Evolutionary conservation across 257 asterid genomes (phyloP), one percentile per base, ranked within the genome.

Genomic region (Knoxia roxburghii): DNA sequence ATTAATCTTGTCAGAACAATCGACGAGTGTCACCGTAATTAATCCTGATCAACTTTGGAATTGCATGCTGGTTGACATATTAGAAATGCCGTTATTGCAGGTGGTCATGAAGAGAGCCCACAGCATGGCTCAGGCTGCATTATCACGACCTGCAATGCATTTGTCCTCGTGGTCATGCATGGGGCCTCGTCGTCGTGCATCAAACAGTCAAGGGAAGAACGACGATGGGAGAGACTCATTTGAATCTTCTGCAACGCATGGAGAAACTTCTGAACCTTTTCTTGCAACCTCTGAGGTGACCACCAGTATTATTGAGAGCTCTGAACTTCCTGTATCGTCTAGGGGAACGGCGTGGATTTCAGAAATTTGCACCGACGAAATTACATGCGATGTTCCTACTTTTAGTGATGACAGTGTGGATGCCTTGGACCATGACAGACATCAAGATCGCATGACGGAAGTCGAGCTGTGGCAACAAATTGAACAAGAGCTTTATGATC

Each of bases 61-160:
- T 39, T 61, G 32, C 37, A 7, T 11, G 52, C 10, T 63, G 23
- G 10, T 27, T 46, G 18, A 64, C 7, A 20, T 46, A 6, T 61
- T 37, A 26, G 24, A 29, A 21, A 23, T 33, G 39, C 33, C 63
- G 68, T 35, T 11, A 15, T 73, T 52, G 46, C 70, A 90, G 99
- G 95, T 94, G 3, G 99, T 94, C 49, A 87, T 94, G 99, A 90
- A 73, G 86, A 88, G 94, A 82, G 99, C 99, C 50, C 97, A 90
- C 65, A 90, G 85, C 80, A 93, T 93, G 96, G 99, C 97, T 49
- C 97, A 87, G 78, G 95, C 97, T 11, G 99, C 99, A 41, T 86
- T 89, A 89, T 75, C 93, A 14, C 84, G 95, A 18, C 97, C 99
- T 27, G 61, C 80, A 56, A 72, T 88, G 32, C 81, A 78, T 7